Base-by-base conservation (phyloP, 306 rosid genomes). In the Gynostemma pentaphyllum region DNA sequence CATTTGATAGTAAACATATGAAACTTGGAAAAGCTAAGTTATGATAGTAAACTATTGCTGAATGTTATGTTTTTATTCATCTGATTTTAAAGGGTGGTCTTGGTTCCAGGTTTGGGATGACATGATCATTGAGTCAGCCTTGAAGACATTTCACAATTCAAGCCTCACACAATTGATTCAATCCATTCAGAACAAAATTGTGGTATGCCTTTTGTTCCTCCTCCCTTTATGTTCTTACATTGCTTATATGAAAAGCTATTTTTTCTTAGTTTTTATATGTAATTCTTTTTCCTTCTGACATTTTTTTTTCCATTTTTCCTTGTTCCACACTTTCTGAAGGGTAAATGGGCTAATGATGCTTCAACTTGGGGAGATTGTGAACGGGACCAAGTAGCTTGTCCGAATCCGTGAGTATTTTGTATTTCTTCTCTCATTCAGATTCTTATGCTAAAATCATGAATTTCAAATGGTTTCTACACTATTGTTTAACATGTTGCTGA, bases 101-200 rank as follows among this genome's bases (percentile, higher is more conserved):
- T 78, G 53, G n/a, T 69, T 64, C 36, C 77, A 88, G 96, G 98
- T 88, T 22, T 91, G 98, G 98, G 98, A 88, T 76, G 15, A 56
- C 76, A 83, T 88, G 95, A 88, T 91, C 61, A 91, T 88, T 69
- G 92, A 91, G n/a, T 91, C 95, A 62, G 96, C 98, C 66, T 56
- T 91, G 79, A 91, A 91, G 81, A 78, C 73, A 29, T 82, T 85
- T 76, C 85, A 91, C 63, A 55, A 51, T 46, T 74, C 85, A 9
- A 85, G 85, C 70, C 85, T 88, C 64, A 69, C 80, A 40, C 57
- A 62, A 54, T 85, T 91, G 98, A 77, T 87, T 70, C 78, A 77
- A 64, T 72, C 96, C 45, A 83, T 91, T 69, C 86, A 85, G 67
- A 74, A 62, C 59, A 85, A 88, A 69, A 83, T 91, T 70, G 55